Conservation (phyloP, 129 eudicot genomes). For the Helianthus tuberosus region DNA sequence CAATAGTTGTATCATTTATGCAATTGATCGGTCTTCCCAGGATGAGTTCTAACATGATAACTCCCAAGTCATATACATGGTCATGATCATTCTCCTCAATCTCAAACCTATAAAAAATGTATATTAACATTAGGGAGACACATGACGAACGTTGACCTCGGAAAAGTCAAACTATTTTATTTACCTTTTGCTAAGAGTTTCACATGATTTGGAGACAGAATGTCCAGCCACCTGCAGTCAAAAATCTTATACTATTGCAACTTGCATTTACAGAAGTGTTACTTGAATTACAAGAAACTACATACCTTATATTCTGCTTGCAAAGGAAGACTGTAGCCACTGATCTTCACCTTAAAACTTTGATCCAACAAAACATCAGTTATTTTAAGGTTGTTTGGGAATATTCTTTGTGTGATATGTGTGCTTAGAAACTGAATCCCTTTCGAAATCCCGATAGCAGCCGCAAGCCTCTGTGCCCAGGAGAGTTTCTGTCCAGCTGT, state of each 20-base stretch:
- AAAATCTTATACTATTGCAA: neutral
- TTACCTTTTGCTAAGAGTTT: constrained; percentile 34
- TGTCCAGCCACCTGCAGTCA: constrained; percentile 40
- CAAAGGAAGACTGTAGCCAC: constrained; percentile 59
- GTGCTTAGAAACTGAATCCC: constrained; percentile 76
- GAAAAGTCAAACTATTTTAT: neutral
- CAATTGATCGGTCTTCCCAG: constrained; percentile 52
- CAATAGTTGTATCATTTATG: constrained; percentile 35
- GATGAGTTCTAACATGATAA: constrained; percentile 62
- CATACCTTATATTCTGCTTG: constrained; percentile 33
- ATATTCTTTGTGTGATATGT: constrained; percentile 51
- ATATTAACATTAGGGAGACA: neutral
- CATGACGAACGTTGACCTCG: neutral
- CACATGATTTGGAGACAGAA: constrained; percentile 40
- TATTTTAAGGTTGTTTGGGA: constrained; percentile 49
- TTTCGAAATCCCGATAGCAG: constrained; percentile 57
- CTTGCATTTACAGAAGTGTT: neutral
- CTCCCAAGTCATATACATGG: constrained; percentile 69
- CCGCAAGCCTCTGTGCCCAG: constrained; percentile 62
- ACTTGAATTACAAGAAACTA: neutral
- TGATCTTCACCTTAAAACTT: constrained; percentile 58
- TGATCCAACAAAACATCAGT: constrained; percentile 65
- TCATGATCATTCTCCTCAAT: constrained; percentile 50
- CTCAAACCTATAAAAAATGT: constrained; percentile 41
- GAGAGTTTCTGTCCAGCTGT: constrained; percentile 54